Base-by-base conservation (phyloP, 1,284 basidiomycete genomes). In the Marasmius oreades region DNA sequence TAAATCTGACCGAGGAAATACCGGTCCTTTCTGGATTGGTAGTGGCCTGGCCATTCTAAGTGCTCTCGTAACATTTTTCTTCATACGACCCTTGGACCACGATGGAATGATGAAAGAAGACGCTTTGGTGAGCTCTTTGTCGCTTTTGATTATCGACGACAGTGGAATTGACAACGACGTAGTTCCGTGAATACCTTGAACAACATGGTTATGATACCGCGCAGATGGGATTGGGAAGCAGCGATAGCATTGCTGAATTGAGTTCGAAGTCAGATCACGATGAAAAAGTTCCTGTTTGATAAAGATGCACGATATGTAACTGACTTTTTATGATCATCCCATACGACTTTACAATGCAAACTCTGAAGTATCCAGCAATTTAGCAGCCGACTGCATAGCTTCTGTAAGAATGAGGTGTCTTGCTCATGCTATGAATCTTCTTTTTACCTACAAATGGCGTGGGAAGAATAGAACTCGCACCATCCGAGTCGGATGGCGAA, bases 71-170 rank as follows among this genome's bases (percentile, higher is more conserved):
- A 87, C 88, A 0, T 78, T 86, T 63, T 68, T 92, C 70, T 86
- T 92, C 71, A 84, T 98, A 66, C 79, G 78, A 44, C 88, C 92
- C 43, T 79, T 95, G 56, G 76, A 77, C 18, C 80, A 84, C 28
- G 92, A 96, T 62, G 86, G 88, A 42, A 94, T 95, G 90, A 72
- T 72, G 22, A 76, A 81, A 47, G 92, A 95, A 71, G 92, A 95
- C 70, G 72, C 67, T 39, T 72, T 70, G 62, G 86, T 86, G 66
- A 53, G 78, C 68, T 39, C 18, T 48, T 23, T 18, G 8, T 34
- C 42, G 10, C n/a, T 23, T 42, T 16, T 39, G 26, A 34, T 61
- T 14, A 39, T 48, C 20, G 34, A 33, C 4, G 22, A 14, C 7
- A 20, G n/a, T 16, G 39, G 7, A 18, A 20, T 42, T 20, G 39